phyloP scores from a whole-genome alignment of 1,284 basidiomycete species.

The Tilletia walkeri region DNA sequence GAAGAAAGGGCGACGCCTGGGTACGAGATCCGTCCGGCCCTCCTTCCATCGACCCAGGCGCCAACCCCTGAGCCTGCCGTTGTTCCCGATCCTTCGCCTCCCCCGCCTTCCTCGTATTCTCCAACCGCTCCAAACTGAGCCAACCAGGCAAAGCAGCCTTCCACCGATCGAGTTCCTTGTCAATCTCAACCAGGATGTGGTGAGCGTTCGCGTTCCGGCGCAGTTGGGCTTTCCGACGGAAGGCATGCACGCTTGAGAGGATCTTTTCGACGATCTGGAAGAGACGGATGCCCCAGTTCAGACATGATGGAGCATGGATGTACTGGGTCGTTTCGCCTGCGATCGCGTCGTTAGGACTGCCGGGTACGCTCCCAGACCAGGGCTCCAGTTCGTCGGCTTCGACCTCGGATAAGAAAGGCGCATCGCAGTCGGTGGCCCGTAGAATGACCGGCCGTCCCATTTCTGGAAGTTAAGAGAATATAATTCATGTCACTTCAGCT shows the following conservation, averaged over 20 bases:
- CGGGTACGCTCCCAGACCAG: conserved; percentile 44
- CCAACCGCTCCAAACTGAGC: conserved; percentile 30
- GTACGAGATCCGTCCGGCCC: not conserved
- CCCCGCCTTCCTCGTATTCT: conserved; percentile 26
- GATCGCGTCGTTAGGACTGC: not conserved
- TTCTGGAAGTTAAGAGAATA: conserved; percentile 47
- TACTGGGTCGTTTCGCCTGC: conserved; percentile 17
- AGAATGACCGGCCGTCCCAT: conserved; percentile 58
- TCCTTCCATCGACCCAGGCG: not conserved
- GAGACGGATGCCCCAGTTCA: conserved; percentile 43
- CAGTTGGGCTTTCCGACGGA: conserved; percentile 43
- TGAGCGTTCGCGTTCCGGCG: conserved; percentile 33
- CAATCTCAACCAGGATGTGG: conserved; percentile 38
- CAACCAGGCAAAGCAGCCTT: conserved; percentile 34
- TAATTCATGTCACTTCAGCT: not conserved
- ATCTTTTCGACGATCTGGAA: conserved; percentile 48
- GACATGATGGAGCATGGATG: conserved; percentile 39
- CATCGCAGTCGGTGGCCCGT: conserved; percentile 55
- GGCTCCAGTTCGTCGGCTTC: conserved; percentile 59
- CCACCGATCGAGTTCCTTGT: conserved; percentile 39
- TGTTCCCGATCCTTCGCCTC: not conserved
- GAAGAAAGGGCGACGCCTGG: not conserved
- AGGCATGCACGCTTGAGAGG: conserved; percentile 42
- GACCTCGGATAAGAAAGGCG: conserved; percentile 55
- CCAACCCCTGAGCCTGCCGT: not conserved